phyloP scores from a whole-genome alignment of 805 yeast species.

The Trichomonascus vanleenenianus region DNA sequence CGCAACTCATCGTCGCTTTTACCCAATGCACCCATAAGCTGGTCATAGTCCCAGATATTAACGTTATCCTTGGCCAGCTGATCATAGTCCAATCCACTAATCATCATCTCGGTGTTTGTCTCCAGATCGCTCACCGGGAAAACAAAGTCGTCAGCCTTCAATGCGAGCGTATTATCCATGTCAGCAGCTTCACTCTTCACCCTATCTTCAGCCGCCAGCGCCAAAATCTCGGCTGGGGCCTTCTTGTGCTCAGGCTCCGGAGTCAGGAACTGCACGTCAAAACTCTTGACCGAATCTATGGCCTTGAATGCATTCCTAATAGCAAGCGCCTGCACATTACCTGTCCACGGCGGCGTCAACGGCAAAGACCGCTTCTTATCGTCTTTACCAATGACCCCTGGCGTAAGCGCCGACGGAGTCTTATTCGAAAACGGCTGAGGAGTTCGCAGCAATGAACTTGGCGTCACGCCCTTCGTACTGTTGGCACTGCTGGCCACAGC shows the following conservation, averaged over 20 bases:
- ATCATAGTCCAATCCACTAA: constrained; percentile 11
- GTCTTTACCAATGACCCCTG: constrained; percentile 8
- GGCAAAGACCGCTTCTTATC: constrained; percentile 7
- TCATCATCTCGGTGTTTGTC: constrained; percentile 5
- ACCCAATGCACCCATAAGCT: constrained; percentile 17
- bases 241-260: constrained; percentile 21
- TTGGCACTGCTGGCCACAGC: constrained; percentile 2
- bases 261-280: constrained; percentile 23
- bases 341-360: constrained; percentile 19
- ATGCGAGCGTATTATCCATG: constrained; percentile 1
- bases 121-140: constrained; percentile 10
- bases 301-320: constrained; percentile 28
- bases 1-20: constrained; percentile 17
- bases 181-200: neutral
- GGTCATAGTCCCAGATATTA: constrained; percentile 21
- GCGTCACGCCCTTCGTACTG: constrained; percentile 13
- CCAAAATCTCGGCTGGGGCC: constrained; percentile 2
- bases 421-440: constrained; percentile 17
- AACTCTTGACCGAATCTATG: constrained; percentile 23
- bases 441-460: constrained; percentile 17
- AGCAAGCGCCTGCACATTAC: constrained; percentile 26
- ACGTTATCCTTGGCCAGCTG: constrained; percentile 1
- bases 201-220: neutral
- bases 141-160: neutral
- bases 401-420: constrained; percentile 8